These are phyloP conservation scores for Plantago major DNA, from an alignment of 257 asterid species.

Conservation along the genomic window DNA sequence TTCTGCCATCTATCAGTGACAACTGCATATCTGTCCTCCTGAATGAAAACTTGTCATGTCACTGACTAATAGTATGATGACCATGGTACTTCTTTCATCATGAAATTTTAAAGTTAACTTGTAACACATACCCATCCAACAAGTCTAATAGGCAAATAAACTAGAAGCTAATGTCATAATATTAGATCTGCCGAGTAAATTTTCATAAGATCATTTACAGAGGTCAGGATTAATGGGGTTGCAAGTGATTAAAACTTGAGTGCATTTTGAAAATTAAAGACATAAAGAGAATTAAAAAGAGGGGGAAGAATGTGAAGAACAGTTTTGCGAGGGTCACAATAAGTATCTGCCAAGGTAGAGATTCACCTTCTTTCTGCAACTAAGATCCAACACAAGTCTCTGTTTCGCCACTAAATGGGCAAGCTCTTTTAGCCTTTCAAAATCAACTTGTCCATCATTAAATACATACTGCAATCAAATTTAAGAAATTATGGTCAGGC, in stretches of 20 bases:
- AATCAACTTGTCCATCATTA: slow-evolving; percentile 73
- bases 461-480: slow-evolving; percentile 66
- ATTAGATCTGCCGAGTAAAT: too few species aligned
- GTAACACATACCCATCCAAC: too few species aligned
- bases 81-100: neutral
- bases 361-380: slow-evolving; percentile 88
- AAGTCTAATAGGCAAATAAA: too few species aligned
- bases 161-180: too few species aligned
- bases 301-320: too few species aligned
- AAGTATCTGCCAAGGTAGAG: slow-evolving; percentile 4
- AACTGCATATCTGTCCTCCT: slow-evolving; percentile 74
- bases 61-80: neutral
- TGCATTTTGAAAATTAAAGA: too few species aligned
- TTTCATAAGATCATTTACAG: too few species aligned
- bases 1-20: slow-evolving; percentile 99
- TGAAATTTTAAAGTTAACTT: too few species aligned
- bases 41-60: slow-evolving; percentile 8
- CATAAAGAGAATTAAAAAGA: too few species aligned
- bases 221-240: too few species aligned
- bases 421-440: slow-evolving; percentile 73
- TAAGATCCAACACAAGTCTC: slow-evolving; percentile 88
- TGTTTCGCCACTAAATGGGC: slow-evolving; percentile 60
- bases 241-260: too few species aligned
- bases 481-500: neutral
- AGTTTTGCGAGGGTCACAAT: too few species aligned